Evolutionary conservation across 345 rosid genomes (phyloP).

Genomic region (Populus alba): DNA sequence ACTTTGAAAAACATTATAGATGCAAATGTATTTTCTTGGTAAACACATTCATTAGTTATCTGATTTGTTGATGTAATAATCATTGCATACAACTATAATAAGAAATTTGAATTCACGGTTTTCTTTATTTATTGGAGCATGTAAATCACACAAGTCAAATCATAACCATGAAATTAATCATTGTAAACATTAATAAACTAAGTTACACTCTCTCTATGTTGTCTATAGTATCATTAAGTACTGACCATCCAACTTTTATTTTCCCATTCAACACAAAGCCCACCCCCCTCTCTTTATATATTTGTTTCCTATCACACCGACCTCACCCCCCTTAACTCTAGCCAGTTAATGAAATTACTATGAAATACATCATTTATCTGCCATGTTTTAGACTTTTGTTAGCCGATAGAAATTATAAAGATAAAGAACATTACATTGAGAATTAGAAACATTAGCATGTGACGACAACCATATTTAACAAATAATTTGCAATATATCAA

Average conservation of each 20-base stretch:
- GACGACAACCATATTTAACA: too few species aligned
- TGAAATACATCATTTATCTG: too few species aligned
- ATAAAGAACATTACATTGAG: too few species aligned
- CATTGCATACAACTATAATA: neutral
- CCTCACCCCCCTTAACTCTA: conserved; percentile 22
- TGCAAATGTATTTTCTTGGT: neutral
- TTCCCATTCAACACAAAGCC: conserved; percentile 22
- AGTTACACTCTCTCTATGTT: neutral
- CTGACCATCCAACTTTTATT: conserved; percentile 19
- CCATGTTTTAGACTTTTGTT: too few species aligned
- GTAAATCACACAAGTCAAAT: neutral
- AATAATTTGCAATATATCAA: too few species aligned
- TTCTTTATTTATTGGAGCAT: neutral
- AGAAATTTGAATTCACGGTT: neutral
- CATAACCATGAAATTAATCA: neutral
- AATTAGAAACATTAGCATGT: too few species aligned
- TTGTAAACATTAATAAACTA: neutral
- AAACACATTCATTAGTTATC: too few species aligned
- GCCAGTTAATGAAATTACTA: neutral
- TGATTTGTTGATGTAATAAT: neutral
- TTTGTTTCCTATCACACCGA: conserved; percentile 10
- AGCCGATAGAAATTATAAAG: too few species aligned
- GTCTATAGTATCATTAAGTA: too few species aligned
- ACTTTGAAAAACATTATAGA: neutral
- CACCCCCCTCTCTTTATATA: conserved; percentile 18